Evolutionary conservation across 805 yeast genomes (phyloP), one percentile per base, ranked within the genome.

Genomic region (Candida ponderosae): DNA sequence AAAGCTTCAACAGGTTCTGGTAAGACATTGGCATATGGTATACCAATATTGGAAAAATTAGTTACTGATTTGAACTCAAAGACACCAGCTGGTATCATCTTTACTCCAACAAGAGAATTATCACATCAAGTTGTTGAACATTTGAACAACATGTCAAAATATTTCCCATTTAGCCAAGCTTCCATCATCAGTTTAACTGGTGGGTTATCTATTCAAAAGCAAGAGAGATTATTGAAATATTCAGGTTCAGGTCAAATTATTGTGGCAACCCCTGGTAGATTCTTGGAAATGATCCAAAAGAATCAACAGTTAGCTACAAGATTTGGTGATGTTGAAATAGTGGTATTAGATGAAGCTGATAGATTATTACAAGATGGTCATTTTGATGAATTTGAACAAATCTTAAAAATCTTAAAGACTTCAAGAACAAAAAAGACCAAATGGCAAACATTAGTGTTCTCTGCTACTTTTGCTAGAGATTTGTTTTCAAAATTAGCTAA

Each of bases 1-100:
- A 93, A 90, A 54, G 98, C 98, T 14, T 81, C 93, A 10, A 93
- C 98, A 1, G 98, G 98, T 57, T 85, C 96, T 1, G 98, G 98
- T 69, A 93, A 93, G 56, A 93, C 98, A 0, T 65, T 89, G 40
- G 99, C 98, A 0, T 93, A 86, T 57, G 96, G 96, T 33, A 75
- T 93, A 20, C 97, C 98, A 9, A 80, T 94, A 21, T 58, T 93
- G 42, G 96, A 90, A 53, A 74, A 69, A 41, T 72, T 74, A 40
- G 48, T 77, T 16, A 39, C 58, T 6, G 39, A 43, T 13, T 37
- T 49, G 6, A 47, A 54, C 5, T 48, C 53, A 4, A 56, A 52
- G 18, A 51, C 68, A 18, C 89, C 95, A 4, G 63, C 77, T 5
- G 97, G 88, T 5, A 65, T 93, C 11, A 74, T 93, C 21, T 83